Percentiles rank a stretch among this genome's conserved stretches.
These are phyloP conservation scores for Xylariaceae sp. DNA, from an alignment of 2,329 filamentous ascomycete species.

Conservation along the genomic window DNA sequence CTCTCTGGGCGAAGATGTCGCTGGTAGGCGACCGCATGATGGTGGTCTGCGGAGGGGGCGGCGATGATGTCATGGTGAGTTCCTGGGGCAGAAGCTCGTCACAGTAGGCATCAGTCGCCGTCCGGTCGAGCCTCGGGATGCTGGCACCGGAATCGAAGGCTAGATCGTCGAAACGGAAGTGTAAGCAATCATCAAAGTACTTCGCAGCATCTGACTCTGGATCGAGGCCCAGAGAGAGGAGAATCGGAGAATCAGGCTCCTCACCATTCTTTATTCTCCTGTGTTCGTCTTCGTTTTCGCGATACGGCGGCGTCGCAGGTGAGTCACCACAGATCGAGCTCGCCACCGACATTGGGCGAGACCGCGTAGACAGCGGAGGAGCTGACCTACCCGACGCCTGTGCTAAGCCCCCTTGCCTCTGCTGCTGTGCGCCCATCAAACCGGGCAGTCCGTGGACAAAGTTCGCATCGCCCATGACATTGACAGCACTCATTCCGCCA, in stretches of 20 bases:
- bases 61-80: conserved; percentile 53
- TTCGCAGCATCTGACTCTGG: conserved; percentile 11
- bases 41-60: conserved; percentile 43
- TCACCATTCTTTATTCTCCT: conserved; percentile 53
- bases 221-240: conserved; percentile 17
- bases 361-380: conserved; percentile 35
- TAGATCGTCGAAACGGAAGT: conserved; percentile 52
- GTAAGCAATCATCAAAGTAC: conserved; percentile 62
- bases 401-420: conserved; percentile 39
- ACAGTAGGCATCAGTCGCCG: conserved; percentile 77
- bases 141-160: conserved; percentile 40
- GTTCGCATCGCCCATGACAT: conserved; percentile 14
- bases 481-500: conserved; percentile 26
- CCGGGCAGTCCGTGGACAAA: conserved; percentile 17
- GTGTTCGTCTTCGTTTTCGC: conserved; percentile 41
- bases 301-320: conserved; percentile 50
- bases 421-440: conserved; percentile 21
- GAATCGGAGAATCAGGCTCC: conserved; percentile 28
- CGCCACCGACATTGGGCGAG: conserved; percentile 52
- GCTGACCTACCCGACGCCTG: conserved; percentile 43
- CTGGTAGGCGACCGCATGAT: conserved; percentile 48
- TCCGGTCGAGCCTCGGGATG: conserved; percentile 74
- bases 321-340: conserved; percentile 55
- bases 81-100: conserved; percentile 80
- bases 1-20: conserved; percentile 65